These are phyloP conservation scores for Aspergillus campestris DNA, from an alignment of 495 filamentous ascomycete species.

Conservation along the genomic window DNA sequence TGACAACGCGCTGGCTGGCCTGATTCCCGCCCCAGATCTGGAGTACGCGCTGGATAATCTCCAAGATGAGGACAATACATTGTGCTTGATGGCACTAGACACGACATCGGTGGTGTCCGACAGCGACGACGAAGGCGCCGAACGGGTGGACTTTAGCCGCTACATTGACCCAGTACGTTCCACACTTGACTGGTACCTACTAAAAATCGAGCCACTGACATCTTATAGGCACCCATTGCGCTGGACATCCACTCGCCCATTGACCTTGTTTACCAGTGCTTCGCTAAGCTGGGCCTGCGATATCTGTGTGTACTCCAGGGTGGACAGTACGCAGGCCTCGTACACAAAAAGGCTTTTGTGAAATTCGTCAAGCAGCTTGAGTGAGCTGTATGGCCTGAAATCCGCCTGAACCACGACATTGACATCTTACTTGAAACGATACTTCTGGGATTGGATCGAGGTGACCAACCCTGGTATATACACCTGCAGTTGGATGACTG, in stretches of 20 bases:
- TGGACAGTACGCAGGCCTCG: constrained; percentile 81
- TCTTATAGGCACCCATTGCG: constrained; percentile 61
- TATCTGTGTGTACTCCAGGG: constrained; percentile 86
- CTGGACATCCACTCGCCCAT: constrained; percentile 86
- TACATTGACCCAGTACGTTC: constrained; percentile 74
- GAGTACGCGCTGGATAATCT: constrained; percentile 88
- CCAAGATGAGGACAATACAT: constrained; percentile 56
- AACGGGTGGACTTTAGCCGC: constrained; percentile 64
- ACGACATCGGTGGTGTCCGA: constrained; percentile 46
- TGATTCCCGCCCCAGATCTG: constrained; percentile 90
- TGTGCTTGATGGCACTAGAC: constrained; percentile 75
- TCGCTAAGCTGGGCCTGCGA: constrained; percentile 84
- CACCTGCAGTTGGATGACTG: no score
- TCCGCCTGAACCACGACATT: not conserved
- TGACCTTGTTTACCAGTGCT: constrained; percentile 94
- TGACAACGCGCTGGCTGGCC: constrained; percentile 69
- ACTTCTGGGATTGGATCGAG: no score
- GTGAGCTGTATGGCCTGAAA: not conserved
- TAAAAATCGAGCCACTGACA: constrained; percentile 5
- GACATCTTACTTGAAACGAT: no score
- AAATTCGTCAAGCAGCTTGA: constrained; percentile 63
- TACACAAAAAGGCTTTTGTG: constrained; percentile 96
- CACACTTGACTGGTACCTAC: not conserved
- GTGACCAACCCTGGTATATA: no score
- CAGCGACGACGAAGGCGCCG: constrained; percentile 36